Evolutionary conservation across 768 basidiomycete genomes (phyloP), one percentile per base, ranked within the genome.

Genomic region (Boletales sp.): DNA sequence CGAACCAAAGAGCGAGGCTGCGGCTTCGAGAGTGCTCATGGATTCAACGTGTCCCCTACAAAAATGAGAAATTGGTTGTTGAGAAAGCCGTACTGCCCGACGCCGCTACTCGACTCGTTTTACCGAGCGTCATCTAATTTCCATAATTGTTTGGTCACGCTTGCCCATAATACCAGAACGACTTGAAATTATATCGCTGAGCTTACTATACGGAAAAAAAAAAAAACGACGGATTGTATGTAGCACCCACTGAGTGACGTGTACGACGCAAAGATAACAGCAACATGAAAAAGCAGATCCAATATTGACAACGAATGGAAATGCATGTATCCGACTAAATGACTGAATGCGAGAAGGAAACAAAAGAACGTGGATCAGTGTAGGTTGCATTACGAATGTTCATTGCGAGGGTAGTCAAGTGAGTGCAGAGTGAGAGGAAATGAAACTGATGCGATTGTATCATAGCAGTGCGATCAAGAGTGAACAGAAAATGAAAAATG

Each of bases 1-100:
- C 46, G 79, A 70, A 54, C 82, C 86, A 74, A 92, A 92, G 41
- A 92, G 84, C 50, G 86, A 83, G 45, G 88, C 85, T 33, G 90
- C 90, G 57, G 86, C 83, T 73, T 89, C 87, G 49, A 85, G 81
- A 57, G 75, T 73, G 65, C 73, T 78, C 84, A 86, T 86, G 61
- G 61, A 59, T 67, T 56, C 64, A 70, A 57, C 67, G 66, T 70
- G 66, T 62, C 47, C 15, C 34, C 44, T 55, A 48, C 41, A 41
- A 53, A 48, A 28, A 28, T 5, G 7, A 28, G 25, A 28, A 28
- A 28, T 7, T 28, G 25, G 25, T 28, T 28, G 25, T 28, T 28
- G 25, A 28, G 25, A 28, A 28, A 6, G 25, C 25, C 25, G 25
- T 28, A 28, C 25, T 28, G 25, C 25, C 25, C 25, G 25, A 28